Conservation (phyloP, 2,329 filamentous ascomycete species). For the Apiospora rasikravindrae region DNA sequence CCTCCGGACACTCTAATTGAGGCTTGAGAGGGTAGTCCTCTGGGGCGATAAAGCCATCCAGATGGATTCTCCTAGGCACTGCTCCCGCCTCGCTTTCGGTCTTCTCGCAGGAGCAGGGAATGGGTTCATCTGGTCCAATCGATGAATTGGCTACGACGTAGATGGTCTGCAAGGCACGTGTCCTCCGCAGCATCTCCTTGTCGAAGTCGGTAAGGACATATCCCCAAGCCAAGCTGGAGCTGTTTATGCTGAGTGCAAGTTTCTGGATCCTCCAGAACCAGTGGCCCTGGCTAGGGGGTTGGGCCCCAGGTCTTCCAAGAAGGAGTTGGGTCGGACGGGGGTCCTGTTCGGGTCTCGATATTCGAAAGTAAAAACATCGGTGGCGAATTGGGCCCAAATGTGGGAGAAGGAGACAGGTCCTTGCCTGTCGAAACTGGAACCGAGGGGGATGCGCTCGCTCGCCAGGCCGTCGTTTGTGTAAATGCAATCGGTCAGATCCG, state of each 20-base stretch:
- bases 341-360: fast-evolving
- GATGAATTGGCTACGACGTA: not conserved
- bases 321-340: not conserved
- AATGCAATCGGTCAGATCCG: not conserved
- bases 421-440: no score
- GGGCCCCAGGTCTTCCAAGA: not conserved
- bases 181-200: not conserved
- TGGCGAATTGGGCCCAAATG: not conserved
- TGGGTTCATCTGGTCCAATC: no score
- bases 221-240: fast-evolving
- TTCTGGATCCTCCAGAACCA: not conserved
- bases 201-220: not conserved
- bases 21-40: not conserved
- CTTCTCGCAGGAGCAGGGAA: no score
- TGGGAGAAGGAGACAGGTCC: not conserved
- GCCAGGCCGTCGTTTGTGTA: not conserved
- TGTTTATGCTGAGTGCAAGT: not conserved
- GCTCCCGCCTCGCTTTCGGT: no score
- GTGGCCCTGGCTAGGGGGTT: not conserved
- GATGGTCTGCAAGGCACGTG: not conserved
- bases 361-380: not conserved
- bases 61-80: not conserved
- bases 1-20: not conserved
- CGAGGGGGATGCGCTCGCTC: not conserved
- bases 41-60: not conserved